These are phyloP conservation scores for Flaveria sonorensis DNA, from an alignment of 129 eudicot genomes.

Conservation along the genomic window DNA sequence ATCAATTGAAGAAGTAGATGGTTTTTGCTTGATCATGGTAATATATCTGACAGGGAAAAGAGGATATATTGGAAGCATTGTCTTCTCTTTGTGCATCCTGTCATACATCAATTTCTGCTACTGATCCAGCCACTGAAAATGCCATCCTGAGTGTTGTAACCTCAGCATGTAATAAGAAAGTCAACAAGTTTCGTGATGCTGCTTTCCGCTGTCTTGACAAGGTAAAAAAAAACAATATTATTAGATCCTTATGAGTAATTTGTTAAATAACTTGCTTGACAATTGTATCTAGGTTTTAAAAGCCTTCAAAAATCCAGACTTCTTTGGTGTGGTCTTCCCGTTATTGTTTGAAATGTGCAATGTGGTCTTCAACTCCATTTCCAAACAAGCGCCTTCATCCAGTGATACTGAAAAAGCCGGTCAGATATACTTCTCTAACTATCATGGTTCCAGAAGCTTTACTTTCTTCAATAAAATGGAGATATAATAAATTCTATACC, in stretches of 20 bases:
- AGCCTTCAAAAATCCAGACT: constrained; percentile 75
- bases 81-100: constrained; percentile 81
- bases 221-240: constrained; percentile 37
- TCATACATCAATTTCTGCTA: constrained; percentile 64
- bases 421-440: constrained; percentile 12
- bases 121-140: constrained; percentile 59
- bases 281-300: constrained; percentile 56
- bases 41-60: constrained; percentile 76
- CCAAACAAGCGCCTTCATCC: constrained; percentile 47
- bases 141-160: constrained; percentile 63
- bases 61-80: constrained; percentile 63
- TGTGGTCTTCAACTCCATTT: constrained; percentile 30
- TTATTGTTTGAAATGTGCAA: constrained; percentile 66
- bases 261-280: constrained; percentile 26
- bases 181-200: constrained; percentile 80
- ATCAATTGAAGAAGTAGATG: neutral
- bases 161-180: constrained; percentile 78
- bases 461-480: neutral
- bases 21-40: constrained; percentile 11
- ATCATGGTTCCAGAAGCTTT: neutral
- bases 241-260: neutral
- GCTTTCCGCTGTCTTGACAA: constrained; percentile 81
- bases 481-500: neutral
- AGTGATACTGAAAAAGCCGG: constrained; percentile 61
- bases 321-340: constrained; percentile 71